Percentiles rank a stretch among this genome's conserved stretches.
Evolutionary conservation across 345 rosid genomes (phyloP).

Genomic region (Eucalyptus brandiana): DNA sequence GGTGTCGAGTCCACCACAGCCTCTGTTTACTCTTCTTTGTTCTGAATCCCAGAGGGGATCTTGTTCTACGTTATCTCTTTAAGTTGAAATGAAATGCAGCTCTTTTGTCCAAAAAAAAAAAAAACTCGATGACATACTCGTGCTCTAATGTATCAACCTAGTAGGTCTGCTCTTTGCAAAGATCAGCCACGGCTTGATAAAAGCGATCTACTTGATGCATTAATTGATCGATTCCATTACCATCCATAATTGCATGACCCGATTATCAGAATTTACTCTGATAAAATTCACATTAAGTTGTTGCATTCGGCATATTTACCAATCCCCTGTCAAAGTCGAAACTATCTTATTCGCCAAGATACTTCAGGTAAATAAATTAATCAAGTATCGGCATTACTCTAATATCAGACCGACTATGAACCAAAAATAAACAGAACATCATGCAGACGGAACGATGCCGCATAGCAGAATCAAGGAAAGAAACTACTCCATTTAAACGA

Average conservation of each 20-base stretch:
- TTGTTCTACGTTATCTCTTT: no score
- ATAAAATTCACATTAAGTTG: not conserved
- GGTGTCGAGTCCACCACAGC: no score
- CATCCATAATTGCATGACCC: not conserved
- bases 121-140: not conserved
- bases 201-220: not conserved
- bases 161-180: not conserved
- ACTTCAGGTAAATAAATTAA: not conserved
- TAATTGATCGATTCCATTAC: not conserved
- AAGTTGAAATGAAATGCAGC: no score
- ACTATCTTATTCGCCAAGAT: not conserved
- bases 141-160: not conserved
- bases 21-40: no score
- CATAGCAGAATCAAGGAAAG: not conserved
- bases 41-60: no score
- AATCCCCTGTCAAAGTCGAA: accelerated
- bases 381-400: not conserved
- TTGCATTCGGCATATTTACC: not conserved
- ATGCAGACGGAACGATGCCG: not conserved
- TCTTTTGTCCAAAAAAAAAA: no score
- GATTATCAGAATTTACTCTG: not conserved
- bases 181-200: not conserved
- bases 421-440: not conserved
- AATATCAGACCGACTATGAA: not conserved
- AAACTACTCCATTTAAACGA: not conserved